phyloP scores from a whole-genome alignment of 352 stramenopile genomes.

The Discostella stelligera region DNA sequence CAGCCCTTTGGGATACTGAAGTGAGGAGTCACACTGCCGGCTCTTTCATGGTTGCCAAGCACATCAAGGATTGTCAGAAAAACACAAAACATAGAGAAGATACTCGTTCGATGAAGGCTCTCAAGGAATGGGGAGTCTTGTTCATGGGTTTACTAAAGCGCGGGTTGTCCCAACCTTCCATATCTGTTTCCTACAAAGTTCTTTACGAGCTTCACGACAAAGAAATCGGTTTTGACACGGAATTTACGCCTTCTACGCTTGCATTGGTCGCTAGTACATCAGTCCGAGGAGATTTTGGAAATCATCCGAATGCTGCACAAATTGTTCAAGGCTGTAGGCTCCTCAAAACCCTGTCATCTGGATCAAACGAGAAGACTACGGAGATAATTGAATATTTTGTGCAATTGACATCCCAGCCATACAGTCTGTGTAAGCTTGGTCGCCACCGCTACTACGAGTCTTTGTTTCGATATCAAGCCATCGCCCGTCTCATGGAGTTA shows the following conservation, averaged over 20 bases:
- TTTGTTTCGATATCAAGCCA: slow-evolving; percentile 39
- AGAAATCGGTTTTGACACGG: slow-evolving; percentile 4
- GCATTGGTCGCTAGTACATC: slow-evolving; percentile 49
- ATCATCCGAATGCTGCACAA: slow-evolving; percentile 31
- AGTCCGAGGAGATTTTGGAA: slow-evolving; percentile 42
- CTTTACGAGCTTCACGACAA: slow-evolving; percentile 50
- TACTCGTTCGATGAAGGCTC: slow-evolving; percentile 46
- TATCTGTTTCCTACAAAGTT: slow-evolving; percentile 48
- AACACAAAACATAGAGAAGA: slow-evolving; percentile 50
- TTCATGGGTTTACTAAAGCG: slow-evolving; percentile 55
- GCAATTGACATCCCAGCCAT: slow-evolving; percentile 22
- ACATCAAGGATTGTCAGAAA: slow-evolving; percentile 44
- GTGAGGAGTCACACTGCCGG: slow-evolving; percentile 45
- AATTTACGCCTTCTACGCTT: slow-evolving; percentile 18
- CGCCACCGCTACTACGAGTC: slow-evolving; percentile 15
- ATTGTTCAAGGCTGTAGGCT: slow-evolving; percentile 50
- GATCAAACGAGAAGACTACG: slow-evolving; percentile 19
- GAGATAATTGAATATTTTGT: slow-evolving; percentile 31
- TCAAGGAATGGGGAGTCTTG: slow-evolving; percentile 54
- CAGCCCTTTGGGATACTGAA: slow-evolving; percentile 46
- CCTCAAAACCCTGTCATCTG: slow-evolving; percentile 38
- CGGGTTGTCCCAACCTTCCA: slow-evolving; percentile 40
- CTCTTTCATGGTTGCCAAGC: slow-evolving; percentile 51
- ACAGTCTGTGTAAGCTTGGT: slow-evolving; percentile 14
- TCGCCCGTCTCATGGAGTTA: slow-evolving; percentile 49